These are phyloP conservation scores for Penicillium oxalicum DNA, from an alignment of 2,329 filamentous ascomycete species.

Conservation along the genomic window DNA sequence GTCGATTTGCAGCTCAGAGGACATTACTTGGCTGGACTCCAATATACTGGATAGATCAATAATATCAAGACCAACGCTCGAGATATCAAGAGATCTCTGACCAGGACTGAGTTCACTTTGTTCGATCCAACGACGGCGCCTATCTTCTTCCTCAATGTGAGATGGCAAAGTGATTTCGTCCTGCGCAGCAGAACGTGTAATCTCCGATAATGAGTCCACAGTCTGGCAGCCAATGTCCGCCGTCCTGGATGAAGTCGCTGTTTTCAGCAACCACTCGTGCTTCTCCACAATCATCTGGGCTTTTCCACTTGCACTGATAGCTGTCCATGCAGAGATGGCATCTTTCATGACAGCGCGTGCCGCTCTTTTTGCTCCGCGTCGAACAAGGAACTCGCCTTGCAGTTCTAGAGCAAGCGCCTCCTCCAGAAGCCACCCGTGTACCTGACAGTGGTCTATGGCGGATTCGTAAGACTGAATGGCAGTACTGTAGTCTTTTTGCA, in stretches of 20 bases:
- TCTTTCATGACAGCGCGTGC: conserved; percentile 55
- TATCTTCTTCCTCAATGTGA: conserved; percentile 35
- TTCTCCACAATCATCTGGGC: conserved; percentile 52
- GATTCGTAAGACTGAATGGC: conserved; percentile 48
- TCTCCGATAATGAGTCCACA: conserved; percentile 43
- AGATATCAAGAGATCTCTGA: conserved; percentile 38
- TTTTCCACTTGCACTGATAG: conserved; percentile 55
- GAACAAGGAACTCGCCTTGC: conserved; percentile 53
- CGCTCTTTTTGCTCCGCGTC: conserved; percentile 53
- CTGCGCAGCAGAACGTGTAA: conserved; percentile 28
- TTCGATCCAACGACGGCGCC: conserved; percentile 40
- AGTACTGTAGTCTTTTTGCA: conserved; percentile 39
- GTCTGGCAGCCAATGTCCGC: conserved; percentile 56
- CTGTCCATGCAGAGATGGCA: conserved; percentile 53
- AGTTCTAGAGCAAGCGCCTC: conserved; percentile 56
- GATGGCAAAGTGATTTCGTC: conserved; percentile 26
- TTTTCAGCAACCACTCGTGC: conserved; percentile 56
- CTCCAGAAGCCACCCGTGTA: conserved; percentile 53
- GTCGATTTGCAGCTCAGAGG: conserved; percentile 59
- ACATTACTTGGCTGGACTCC: conserved; percentile 60
- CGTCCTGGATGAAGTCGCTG: conserved; percentile 46
- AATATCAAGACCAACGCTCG: conserved; percentile 47
- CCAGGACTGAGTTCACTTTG: conserved; percentile 35
- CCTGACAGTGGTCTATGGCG: conserved; percentile 55
- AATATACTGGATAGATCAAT: conserved; percentile 60